Evolutionary conservation across 2,329 filamentous ascomycete species (phyloP).

Genomic region (Salinomyces thailandicus): DNA sequence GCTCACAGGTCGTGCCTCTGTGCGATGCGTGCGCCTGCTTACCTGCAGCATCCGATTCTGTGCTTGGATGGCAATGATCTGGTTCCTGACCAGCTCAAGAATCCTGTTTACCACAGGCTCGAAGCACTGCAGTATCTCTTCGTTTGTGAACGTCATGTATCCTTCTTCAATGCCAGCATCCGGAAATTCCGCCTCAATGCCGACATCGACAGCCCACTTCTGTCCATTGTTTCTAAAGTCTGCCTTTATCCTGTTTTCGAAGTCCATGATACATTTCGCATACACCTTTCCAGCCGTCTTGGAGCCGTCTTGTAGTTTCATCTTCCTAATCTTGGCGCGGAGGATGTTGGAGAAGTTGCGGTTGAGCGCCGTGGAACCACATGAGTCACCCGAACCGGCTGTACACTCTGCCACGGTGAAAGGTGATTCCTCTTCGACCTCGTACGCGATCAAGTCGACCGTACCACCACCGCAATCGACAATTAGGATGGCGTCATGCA

Average conservation of each 20-base stretch:
- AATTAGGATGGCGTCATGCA: conserved; percentile 96
- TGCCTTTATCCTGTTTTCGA: conserved; percentile 98
- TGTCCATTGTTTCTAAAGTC: conserved; percentile 99
- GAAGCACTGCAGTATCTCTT: conserved; percentile 97
- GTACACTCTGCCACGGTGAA: conserved; percentile 97
- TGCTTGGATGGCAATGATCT: conserved; percentile 97
- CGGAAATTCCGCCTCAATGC: conserved; percentile 95
- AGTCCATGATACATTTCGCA: conserved; percentile 99
- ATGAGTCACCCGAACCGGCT: conserved; percentile 92
- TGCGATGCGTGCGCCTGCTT: conserved; percentile 8
- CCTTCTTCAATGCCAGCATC: conserved; percentile 97
- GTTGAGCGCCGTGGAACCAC: conserved; percentile 95
- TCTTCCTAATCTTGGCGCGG: conserved; percentile 94
- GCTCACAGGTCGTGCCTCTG: conserved; percentile 5
- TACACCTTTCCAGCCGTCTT: conserved; percentile 97
- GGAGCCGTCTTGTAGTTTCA: conserved; percentile 95
- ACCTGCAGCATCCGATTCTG: conserved; percentile 85
- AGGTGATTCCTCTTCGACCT: conserved; percentile 93
- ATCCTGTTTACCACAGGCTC: conserved; percentile 97
- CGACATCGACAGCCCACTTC: conserved; percentile 96
- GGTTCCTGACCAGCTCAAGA: conserved; percentile 87
- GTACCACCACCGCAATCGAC: conserved; percentile 98
- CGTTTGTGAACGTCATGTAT: conserved; percentile 99
- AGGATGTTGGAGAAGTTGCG: conserved; percentile 97
- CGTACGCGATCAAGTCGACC: conserved; percentile 96